Base-by-base conservation (phyloP, 352 stramenopile genomes). In the Phytophthora melonis region DNA sequence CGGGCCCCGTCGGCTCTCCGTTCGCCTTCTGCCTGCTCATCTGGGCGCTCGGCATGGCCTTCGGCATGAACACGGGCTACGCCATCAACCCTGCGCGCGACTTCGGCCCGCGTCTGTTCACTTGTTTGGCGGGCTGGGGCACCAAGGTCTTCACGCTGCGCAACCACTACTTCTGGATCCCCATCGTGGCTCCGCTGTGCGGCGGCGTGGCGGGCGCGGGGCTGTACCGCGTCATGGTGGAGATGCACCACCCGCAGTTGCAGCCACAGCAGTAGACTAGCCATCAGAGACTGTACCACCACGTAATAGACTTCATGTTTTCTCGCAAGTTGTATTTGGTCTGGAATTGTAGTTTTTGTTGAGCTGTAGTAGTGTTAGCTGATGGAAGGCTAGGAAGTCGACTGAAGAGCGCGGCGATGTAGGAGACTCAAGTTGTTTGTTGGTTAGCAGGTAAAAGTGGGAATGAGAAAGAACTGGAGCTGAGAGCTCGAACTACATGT, bases 131-230 rank as follows among this genome's bases (percentile, higher is more conserved):
- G 41, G 79, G 77, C 30, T 87, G 75, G 74, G 79, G 79, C 47
- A 77, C 69, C 49, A 75, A 84, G 58, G 76, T 84, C 14, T 88
- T 86, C 70, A 81, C 78, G n/a, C 19, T 72, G 5, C 63, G 68
- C 63, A 53, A 78, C 60, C 58, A 76, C 58, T 88, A 88, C 75
- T 88, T 88, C 64, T 86, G 78, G 78, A 80, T 88, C 55, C 81
- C 81, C n/a, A 77, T 88, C 50, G 67, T 86, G 19, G 80, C 68
- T 21, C 78, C 75, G 1, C 54, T 70, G 11, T 34, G 82, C 23
- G 78, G 78, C 43, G 78, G 69, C 3, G 67, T 80, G 25, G 43
- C 77, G 36, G 80, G 80, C n/a, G 72, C 59, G 4, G 68, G 71
- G 50, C 57, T 72, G 41, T 86, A 88, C 69, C 63, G 71, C 50